phyloP scores from a whole-genome alignment of 1,284 basidiomycete species.

The Leccinum pallidistipes region DNA sequence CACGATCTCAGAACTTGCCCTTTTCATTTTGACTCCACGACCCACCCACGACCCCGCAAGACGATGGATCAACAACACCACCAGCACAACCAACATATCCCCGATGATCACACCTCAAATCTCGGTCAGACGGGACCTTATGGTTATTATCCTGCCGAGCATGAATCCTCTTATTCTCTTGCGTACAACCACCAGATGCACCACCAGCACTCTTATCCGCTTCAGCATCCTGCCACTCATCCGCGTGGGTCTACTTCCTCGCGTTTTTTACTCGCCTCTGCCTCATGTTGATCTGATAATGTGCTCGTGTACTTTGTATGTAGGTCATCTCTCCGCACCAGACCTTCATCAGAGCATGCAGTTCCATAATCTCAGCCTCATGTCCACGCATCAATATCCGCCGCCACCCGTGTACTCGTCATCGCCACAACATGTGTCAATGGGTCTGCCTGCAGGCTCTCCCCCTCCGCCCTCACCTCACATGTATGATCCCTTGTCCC shows the following conservation, averaged over 20 bases:
- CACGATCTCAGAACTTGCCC: constrained; percentile 29
- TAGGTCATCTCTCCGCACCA: constrained; percentile 56
- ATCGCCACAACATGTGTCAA: constrained; percentile 52
- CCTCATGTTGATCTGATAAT: constrained; percentile 59
- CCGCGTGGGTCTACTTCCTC: constrained; percentile 55
- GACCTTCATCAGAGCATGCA: constrained; percentile 51
- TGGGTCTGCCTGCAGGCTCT: constrained; percentile 49
- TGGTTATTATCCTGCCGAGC: constrained; percentile 43
- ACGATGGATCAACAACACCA: constrained; percentile 43
- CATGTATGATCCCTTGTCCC: constrained; percentile 77
- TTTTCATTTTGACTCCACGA: constrained; percentile 39
- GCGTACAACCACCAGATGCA: constrained; percentile 42
- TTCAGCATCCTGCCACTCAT: constrained; percentile 45
- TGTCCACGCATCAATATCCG: constrained; percentile 46
- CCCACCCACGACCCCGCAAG: constrained; percentile 32
- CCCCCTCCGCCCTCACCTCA: constrained; percentile 75
- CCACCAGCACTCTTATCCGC: constrained; percentile 42
- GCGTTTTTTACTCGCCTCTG: constrained; percentile 40
- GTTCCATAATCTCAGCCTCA: constrained; percentile 53
- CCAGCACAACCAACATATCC: constrained; percentile 40
- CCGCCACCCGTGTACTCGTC: constrained; percentile 49
- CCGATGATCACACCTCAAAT: constrained; percentile 42
- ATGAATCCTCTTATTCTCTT: constrained; percentile 40
- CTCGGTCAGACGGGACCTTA: constrained; percentile 37
- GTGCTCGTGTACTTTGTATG: constrained; percentile 45